phyloP scores from a whole-genome alignment of 495 filamentous ascomycete species.

The Aspergillus carlsbadensis region DNA sequence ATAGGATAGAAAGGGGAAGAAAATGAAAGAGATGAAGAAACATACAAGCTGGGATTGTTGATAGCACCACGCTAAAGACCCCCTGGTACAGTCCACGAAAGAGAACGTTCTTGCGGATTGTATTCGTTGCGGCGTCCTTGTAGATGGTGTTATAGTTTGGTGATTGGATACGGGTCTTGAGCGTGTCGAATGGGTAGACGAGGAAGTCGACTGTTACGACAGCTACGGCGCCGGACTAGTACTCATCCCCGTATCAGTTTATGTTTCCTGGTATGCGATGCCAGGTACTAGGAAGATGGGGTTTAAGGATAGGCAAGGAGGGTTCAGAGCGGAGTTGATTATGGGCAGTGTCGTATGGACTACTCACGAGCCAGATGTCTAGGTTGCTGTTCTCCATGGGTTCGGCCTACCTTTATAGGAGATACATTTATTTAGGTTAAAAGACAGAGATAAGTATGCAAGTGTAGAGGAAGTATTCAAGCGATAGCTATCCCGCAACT shows the following conservation, averaged over 20 bases:
- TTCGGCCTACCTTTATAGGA: not conserved
- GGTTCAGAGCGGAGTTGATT: not conserved
- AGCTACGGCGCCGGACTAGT: slow-evolving; percentile 77
- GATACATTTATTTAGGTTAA: not conserved
- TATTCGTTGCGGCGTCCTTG: slow-evolving; percentile 50
- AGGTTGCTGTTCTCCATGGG: slow-evolving; percentile 48
- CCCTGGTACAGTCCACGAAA: slow-evolving; percentile 85
- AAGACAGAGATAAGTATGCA: not conserved
- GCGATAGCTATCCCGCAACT: slow-evolving; percentile 25
- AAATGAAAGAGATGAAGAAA: slow-evolving; percentile 4
- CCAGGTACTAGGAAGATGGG: too few species aligned
- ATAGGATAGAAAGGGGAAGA: not conserved
- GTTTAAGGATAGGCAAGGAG: not conserved
- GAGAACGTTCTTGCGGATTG: slow-evolving; percentile 52
- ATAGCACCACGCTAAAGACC: slow-evolving; percentile 81
- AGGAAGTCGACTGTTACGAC: slow-evolving; percentile 78
- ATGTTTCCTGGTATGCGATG: not conserved
- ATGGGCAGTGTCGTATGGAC: not conserved
- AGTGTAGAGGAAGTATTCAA: slow-evolving; percentile 11
- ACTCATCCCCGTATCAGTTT: not conserved
- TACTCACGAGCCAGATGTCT: slow-evolving; percentile 51
- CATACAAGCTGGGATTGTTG: slow-evolving; percentile 80
- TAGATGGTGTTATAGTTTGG: slow-evolving; percentile 67
- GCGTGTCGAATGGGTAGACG: slow-evolving; percentile 80
- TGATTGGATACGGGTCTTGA: slow-evolving; percentile 83